Evolutionary conservation across 352 stramenopile genomes (phyloP).

Genomic region (Elongisporangium anandrum): DNA sequence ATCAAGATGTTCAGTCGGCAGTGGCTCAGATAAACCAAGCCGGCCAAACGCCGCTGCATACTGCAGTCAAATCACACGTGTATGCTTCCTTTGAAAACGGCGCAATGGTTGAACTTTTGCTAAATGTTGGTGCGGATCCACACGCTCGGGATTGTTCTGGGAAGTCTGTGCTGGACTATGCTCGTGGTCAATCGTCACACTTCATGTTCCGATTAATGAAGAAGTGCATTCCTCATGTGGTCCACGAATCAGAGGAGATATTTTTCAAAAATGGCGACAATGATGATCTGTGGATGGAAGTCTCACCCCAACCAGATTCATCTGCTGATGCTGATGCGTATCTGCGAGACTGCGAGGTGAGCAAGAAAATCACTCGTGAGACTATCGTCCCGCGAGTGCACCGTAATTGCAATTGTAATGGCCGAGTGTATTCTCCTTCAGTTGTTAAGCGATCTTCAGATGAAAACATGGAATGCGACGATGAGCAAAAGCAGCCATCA

Average conservation of each 20-base stretch:
- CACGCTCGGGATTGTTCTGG: conserved; percentile 29
- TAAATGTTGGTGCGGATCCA: conserved; percentile 34
- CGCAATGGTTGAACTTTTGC: conserved; percentile 35
- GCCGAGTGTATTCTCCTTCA: conserved; percentile 19
- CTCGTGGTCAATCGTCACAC: conserved; percentile 38
- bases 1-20: conserved; percentile 32
- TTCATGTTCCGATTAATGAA: conserved; percentile 54
- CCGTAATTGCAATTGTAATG: conserved; percentile 55
- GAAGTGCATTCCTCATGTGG: conserved; percentile 21
- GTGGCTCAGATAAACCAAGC: conserved; percentile 31
- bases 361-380: conserved; percentile 51
- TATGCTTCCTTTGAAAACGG: conserved; percentile 72
- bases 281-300: background rate
- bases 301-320: conserved; percentile 26
- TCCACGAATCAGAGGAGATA: conserved; percentile 16
- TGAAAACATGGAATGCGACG: background rate
- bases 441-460: conserved; percentile 1
- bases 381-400: conserved; percentile 36
- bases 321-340: conserved; percentile 44
- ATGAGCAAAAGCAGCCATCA: conserved; percentile 12
- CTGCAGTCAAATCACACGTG: conserved; percentile 49
- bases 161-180: conserved; percentile 49
- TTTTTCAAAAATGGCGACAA: conserved; percentile 16
- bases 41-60: conserved; percentile 48
- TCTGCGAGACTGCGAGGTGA: conserved; percentile 40